Evolutionary conservation across 2,329 filamentous ascomycete genomes (phyloP), one percentile per base, ranked within the genome.

Genomic region (Pestalotiopsis sp.): DNA sequence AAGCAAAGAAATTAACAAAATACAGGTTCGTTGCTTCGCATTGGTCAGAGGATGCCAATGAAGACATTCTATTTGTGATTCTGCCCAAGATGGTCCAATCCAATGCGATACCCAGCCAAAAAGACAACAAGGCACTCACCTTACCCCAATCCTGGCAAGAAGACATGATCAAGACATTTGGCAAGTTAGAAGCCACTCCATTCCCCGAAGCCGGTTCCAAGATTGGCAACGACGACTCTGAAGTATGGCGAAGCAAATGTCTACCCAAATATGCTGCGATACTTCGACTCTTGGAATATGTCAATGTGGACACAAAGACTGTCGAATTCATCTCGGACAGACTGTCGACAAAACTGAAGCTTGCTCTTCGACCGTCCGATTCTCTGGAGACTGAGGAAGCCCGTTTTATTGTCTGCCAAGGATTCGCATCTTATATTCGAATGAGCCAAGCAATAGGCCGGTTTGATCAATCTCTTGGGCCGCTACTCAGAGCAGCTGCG

Each of bases 351-450:
- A 92, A 92, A 74, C 78, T 93, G 52, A 88, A 89, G 72, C 83
- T 90, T 26, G 89, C 90, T 0, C 80, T 93, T 58, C 83, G 87
- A 22, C 88, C 89, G 7, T 88, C 88, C 1, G 86, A 86, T 5
- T 84, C 85, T 11, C 79, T 89, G 64, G 83, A 85, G 2, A 88
- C 87, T 3, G 86, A 91, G 70, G 86, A 91, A 75, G 87, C 89
- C n/a, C 85, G 88, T 44, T 94, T 96, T 71, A 92, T 93, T 63
- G 85, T 91, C 67, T 92, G 91, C 10, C 89, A 90, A 71, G 93
- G 92, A 0, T 93, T 96, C 74, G 88, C 88, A 68, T 88, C 91
- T 4, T 93, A 94, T 72, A 83, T 93, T 30, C 84, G 87, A 62
- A 89, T 93, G 84, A 88, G 85, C 65, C 85, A 84, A 69, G 83